These are phyloP conservation scores for Parathielavia appendiculata DNA, from an alignment of 495 filamentous ascomycete species.

Conservation along the genomic window DNA sequence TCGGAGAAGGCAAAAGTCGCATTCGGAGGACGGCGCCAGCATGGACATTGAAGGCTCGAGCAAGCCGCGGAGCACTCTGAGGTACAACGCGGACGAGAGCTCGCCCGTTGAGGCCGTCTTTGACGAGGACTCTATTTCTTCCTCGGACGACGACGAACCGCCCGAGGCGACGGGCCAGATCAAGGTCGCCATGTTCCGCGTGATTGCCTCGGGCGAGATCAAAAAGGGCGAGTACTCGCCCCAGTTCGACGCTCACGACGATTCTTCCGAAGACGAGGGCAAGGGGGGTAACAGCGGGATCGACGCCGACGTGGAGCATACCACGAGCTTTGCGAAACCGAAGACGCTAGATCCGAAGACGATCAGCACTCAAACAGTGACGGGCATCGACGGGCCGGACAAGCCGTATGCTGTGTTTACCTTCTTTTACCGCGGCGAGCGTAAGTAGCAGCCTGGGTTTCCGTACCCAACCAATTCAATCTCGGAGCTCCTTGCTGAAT, in stretches of 20 bases:
- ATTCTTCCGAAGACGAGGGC: conserved; percentile 64
- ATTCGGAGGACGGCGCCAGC: conserved; percentile 44
- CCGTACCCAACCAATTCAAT: neutral
- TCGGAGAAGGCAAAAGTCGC: conserved; percentile 58
- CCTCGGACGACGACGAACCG: conserved; percentile 82
- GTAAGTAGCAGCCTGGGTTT: conserved; percentile 51
- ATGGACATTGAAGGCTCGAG: conserved; percentile 43
- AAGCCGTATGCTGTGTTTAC: conserved; percentile 96
- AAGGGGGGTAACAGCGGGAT: conserved; percentile 40
- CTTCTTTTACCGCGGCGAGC: conserved; percentile 94
- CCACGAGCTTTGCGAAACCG: conserved; percentile 96
- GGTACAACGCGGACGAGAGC: conserved; percentile 69
- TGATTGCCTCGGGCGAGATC: conserved; percentile 92
- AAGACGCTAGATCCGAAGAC: conserved; percentile 95
- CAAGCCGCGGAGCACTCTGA: conserved; percentile 52
- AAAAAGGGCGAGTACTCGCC: conserved; percentile 96
- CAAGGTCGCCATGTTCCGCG: conserved; percentile 93
- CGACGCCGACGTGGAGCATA: conserved; percentile 81
- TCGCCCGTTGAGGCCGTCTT: conserved; percentile 68
- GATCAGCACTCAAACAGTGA: conserved; percentile 97
- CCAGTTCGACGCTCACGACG: conserved; percentile 95
- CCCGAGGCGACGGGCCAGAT: conserved; percentile 97
- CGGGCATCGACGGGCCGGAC: conserved; percentile 92
- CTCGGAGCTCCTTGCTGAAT: conserved; percentile 12
- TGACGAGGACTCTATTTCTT: conserved; percentile 67